These are phyloP conservation scores for Euphorbia schlechtendalii DNA, from an alignment of 441 rosid genomes.

Conservation along the genomic window DNA sequence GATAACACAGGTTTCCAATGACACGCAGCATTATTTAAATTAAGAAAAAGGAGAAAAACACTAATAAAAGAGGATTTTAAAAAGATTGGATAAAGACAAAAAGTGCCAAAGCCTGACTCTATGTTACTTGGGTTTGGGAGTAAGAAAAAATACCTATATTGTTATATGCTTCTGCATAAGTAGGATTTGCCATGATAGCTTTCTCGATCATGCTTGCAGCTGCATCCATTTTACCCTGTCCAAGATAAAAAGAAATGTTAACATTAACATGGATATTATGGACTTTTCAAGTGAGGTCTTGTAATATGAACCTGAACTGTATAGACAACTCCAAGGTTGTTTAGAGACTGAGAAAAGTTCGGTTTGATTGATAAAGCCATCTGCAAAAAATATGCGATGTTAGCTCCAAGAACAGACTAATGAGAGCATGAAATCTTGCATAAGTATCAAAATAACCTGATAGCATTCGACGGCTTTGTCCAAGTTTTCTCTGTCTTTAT, in stretches of 20 bases:
- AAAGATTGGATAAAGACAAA: background rate
- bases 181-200: conserved; percentile 92
- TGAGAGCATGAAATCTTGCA: conserved; percentile 20
- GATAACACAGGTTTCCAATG: background rate
- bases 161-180: conserved; percentile 96
- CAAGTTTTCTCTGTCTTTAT: conserved; percentile 96
- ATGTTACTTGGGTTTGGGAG: background rate
- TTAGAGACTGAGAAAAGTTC: conserved; percentile 91
- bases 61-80: too few species aligned
- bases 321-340: conserved; percentile 97
- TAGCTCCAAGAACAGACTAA: conserved; percentile 11
- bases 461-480: conserved; percentile 99
- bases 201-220: conserved; percentile 98
- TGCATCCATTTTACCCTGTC: conserved; percentile 99
- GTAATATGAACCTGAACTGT: conserved; percentile 79
- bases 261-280: too few species aligned
- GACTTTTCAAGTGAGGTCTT: conserved; percentile 15
- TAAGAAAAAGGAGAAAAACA: too few species aligned
- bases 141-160: conserved; percentile 59
- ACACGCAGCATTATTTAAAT: background rate
- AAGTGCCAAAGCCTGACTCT: background rate
- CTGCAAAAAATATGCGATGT: conserved; percentile 31
- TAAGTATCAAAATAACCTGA: conserved; percentile 48
- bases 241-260: conserved; percentile 24
- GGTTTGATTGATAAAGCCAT: conserved; percentile 96